Percentiles rank a stretch among this genome's conserved stretches.
Conservation (phyloP, 1,284 basidiomycete genomes). For the Leccinum variabile region DNA sequence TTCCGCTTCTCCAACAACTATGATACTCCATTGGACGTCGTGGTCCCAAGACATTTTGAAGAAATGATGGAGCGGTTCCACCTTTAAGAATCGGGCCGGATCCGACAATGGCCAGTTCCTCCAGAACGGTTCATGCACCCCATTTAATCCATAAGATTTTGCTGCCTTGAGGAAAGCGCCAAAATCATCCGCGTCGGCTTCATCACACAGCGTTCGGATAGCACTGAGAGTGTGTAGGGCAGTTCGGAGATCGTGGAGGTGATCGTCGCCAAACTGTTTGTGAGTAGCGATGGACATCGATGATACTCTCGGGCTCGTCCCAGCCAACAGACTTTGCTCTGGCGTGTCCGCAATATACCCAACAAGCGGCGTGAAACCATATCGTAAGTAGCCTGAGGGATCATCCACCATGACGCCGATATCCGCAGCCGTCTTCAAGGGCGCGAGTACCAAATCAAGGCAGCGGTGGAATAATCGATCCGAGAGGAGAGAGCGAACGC, state of each 20-base stretch:
- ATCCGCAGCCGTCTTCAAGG: neutral
- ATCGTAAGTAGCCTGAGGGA: neutral
- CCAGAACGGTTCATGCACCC: neutral
- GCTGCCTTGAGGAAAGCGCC: neutral
- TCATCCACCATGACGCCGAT: neutral
- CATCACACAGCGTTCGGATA: neutral
- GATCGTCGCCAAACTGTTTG: neutral
- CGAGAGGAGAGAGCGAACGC: neutral
- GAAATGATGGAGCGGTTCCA: conserved; percentile 1
- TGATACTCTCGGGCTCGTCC: neutral
- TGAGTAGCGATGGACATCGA: neutral
- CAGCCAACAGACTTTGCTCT: neutral
- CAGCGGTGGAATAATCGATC: neutral
- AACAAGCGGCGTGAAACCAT: neutral
- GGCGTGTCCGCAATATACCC: neutral
- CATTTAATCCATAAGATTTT: neutral
- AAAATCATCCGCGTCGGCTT: neutral
- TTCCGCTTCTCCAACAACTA: neutral
- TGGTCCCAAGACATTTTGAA: neutral
- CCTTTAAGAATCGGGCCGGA: neutral
- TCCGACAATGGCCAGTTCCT: neutral
- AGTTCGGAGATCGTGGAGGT: neutral
- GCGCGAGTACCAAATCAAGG: neutral
- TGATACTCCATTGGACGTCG: neutral
- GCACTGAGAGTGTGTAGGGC: neutral